These are phyloP conservation scores for Bathelium albidoporum DNA, from an alignment of 495 filamentous ascomycete species.

Conservation along the genomic window DNA sequence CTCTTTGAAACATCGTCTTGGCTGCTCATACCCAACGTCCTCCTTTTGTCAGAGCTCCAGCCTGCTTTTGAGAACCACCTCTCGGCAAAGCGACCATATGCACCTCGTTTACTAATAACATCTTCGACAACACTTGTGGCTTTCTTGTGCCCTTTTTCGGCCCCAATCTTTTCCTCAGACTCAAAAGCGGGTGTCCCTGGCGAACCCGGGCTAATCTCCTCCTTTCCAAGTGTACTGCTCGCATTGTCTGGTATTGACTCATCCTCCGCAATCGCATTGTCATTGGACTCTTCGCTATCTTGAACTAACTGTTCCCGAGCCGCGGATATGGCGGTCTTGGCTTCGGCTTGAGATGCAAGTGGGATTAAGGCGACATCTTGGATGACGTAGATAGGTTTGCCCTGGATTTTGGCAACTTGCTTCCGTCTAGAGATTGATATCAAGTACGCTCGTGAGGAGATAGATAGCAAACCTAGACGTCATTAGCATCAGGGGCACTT, in stretches of 20 bases:
- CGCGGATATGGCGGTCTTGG: slow-evolving; percentile 55
- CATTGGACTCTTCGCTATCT: slow-evolving; percentile 31
- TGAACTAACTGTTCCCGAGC: slow-evolving; percentile 45
- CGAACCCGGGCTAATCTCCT: background rate
- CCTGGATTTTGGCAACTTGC: slow-evolving; percentile 78
- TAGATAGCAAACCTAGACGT: slow-evolving; percentile 59
- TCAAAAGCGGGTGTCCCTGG: slow-evolving; percentile 1
- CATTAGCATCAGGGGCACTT: slow-evolving; percentile 15
- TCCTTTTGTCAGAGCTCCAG: slow-evolving; percentile 53
- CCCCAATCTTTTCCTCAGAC: slow-evolving; percentile 11
- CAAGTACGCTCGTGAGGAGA: slow-evolving; percentile 53
- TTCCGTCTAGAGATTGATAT: slow-evolving; percentile 72
- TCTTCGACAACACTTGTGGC: slow-evolving; percentile 64
- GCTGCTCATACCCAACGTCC: slow-evolving; percentile 47
- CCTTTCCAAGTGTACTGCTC: background rate
- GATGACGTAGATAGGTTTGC: slow-evolving; percentile 71
- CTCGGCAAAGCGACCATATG: slow-evolving; percentile 78
- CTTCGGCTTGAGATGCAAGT: slow-evolving; percentile 62
- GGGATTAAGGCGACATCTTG: slow-evolving; percentile 83
- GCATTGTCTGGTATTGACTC: slow-evolving; percentile 20
- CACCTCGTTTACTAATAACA: slow-evolving; percentile 65
- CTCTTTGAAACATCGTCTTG: slow-evolving; percentile 22
- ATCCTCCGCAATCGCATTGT: slow-evolving; percentile 31
- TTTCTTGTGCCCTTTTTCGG: slow-evolving; percentile 24
- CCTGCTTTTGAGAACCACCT: slow-evolving; percentile 81